These are phyloP conservation scores for Zopfia rhizophila DNA, from an alignment of 2,329 filamentous ascomycete genomes.

Conservation along the genomic window DNA sequence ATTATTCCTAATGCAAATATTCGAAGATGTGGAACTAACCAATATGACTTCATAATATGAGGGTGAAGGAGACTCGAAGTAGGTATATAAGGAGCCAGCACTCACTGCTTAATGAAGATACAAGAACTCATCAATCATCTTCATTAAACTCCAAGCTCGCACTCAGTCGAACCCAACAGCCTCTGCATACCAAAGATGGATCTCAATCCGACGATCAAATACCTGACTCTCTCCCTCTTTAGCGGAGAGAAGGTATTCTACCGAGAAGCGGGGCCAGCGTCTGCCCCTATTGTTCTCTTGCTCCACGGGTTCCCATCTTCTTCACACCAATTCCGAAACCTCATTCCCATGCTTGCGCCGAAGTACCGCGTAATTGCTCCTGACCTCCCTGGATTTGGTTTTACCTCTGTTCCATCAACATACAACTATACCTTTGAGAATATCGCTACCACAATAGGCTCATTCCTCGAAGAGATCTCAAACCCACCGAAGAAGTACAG, in stretches of 20 bases:
- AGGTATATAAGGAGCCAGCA: too few species aligned
- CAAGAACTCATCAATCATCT: too few species aligned
- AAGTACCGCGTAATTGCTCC: constrained; percentile 63
- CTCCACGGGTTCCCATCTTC: constrained; percentile 61
- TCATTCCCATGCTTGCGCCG: constrained; percentile 56
- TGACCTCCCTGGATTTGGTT: constrained; percentile 69
- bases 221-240: constrained; percentile 24
- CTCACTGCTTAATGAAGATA: too few species aligned
- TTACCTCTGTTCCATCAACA: constrained; percentile 58
- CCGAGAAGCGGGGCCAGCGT: constrained; percentile 45
- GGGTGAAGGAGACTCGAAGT: too few species aligned
- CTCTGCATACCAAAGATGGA: too few species aligned
- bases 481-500: constrained; percentile 59
- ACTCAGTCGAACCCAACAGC: too few species aligned
- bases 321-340: constrained; percentile 57
- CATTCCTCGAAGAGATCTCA: constrained; percentile 61
- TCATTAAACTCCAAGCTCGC: too few species aligned
- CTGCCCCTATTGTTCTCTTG: constrained; percentile 55
- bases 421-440: constrained; percentile 67
- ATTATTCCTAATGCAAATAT: too few species aligned
- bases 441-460: constrained; percentile 59
- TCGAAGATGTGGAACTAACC: too few species aligned
- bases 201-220: constrained; percentile 26
- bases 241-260: constrained; percentile 52
- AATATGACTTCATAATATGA: too few species aligned